Evolutionary conservation across 2,329 filamentous ascomycete genomes (phyloP).

Genomic region (Dichotomopilus funicola): DNA sequence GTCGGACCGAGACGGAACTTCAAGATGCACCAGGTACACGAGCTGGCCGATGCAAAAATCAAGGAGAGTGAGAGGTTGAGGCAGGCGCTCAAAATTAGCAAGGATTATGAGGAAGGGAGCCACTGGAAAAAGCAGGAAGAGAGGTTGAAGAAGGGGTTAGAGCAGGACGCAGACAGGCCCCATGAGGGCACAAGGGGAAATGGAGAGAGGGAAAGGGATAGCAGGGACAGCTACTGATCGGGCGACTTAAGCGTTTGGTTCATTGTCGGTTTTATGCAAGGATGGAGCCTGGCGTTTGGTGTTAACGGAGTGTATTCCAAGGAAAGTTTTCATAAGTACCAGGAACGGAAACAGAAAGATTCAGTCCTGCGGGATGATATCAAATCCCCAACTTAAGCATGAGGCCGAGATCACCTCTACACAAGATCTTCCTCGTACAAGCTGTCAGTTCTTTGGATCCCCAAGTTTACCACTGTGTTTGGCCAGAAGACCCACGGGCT

Average conservation of each 20-base stretch:
- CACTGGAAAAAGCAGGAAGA: constrained; percentile 85
- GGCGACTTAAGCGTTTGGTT: neutral
- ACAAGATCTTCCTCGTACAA: too few relatives aligned
- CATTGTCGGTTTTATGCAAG: neutral
- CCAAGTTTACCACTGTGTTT: too few relatives aligned
- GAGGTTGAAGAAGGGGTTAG: constrained; percentile 42
- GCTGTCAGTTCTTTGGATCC: too few relatives aligned
- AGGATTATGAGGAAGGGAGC: constrained; percentile 76
- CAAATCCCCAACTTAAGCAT: too few relatives aligned
- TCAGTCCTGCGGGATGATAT: too few relatives aligned
- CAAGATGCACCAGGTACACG: constrained; percentile 92
- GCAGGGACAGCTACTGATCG: neutral
- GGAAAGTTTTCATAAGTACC: too few relatives aligned
- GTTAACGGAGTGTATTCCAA: neutral
- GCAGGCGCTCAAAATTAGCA: constrained; percentile 78
- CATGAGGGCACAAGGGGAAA: constrained; percentile 4
- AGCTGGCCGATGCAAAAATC: constrained; percentile 92
- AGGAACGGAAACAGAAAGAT: too few relatives aligned
- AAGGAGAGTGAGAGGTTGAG: constrained; percentile 86
- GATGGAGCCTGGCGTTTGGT: neutral
- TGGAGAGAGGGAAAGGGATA: constrained; percentile 3
- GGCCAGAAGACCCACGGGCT: too few relatives aligned
- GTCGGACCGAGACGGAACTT: constrained; percentile 46
- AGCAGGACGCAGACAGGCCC: constrained; percentile 30
- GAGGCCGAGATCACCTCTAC: too few relatives aligned